Evolutionary conservation across 352 stramenopile genomes (phyloP), one percentile per base, ranked within the genome.

Genomic region (Globisporangium barbulae): DNA sequence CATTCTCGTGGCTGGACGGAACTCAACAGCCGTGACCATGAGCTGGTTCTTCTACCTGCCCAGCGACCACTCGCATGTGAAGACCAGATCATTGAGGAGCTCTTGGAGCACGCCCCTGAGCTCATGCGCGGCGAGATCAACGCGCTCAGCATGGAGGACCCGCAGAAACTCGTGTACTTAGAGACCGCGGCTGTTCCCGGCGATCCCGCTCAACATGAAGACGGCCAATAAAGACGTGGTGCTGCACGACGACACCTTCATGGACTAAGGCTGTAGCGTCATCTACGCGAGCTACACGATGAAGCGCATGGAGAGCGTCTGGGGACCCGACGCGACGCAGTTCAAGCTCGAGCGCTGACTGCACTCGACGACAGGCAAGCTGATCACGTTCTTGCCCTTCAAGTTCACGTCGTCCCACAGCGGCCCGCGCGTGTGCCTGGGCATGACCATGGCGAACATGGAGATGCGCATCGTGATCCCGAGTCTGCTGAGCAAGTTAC

Each of bases 241-340:
- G 63, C 71, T 89, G 9, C 65, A 73, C 37, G 78, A 92, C 58
- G 83, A 74, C 49, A 89, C 81, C n/a, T 79, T 81, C 39, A 63
- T 92, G 1, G 41, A 55, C 0, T 56, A 25, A 10, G 68, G 68
- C 13, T 74, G 62, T 12, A 66, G 70, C 53, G 73, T 88, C 21
- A 69, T 62, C 15, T 73, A 81, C 37, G 55, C 72, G 3, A 48
- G 70, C 2, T 92, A 82, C 54, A 68, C 64, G 0, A 79, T 85
- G 44, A 78, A 70, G 5, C 75, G 73, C 6, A 54, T 78, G 4
- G 67, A 66, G 28, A 71, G 65, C 21, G 65, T 90, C 9, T 91
- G 82, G 82, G 79, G 78, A 0, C 8, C 61, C 1, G 73, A 89
- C 33, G 73, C 72, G 6, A 54, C 59, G 2, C 53, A 81, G 62